Evolutionary conservation across 1,139 yeast species (phyloP).

Genomic region (Debaryomycetaceae sp.): DNA sequence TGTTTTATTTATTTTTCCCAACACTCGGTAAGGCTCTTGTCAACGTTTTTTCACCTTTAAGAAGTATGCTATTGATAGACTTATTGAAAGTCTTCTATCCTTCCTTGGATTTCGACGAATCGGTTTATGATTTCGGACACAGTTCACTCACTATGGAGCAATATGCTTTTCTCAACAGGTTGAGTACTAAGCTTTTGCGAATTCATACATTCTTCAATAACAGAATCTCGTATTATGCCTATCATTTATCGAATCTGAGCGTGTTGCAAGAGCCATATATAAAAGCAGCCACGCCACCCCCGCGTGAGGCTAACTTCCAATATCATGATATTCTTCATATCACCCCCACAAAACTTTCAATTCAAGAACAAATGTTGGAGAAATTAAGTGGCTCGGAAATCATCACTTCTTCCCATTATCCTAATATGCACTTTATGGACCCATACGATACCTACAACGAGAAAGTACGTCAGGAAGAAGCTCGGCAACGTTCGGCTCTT

Average conservation of each 20-base stretch:
- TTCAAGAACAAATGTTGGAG: conserved; percentile 20
- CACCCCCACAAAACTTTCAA: conserved; percentile 19
- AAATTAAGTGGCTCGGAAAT: conserved; percentile 15
- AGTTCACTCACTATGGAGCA: conserved; percentile 13
- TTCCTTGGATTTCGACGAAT: conserved; percentile 26
- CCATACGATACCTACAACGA: background rate
- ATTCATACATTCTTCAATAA: conserved; percentile 28
- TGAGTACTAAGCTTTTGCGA: conserved; percentile 21
- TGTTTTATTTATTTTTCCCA: conserved; percentile 31
- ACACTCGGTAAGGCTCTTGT: conserved; percentile 34
- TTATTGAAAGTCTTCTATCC: conserved; percentile 31
- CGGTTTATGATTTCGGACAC: conserved; percentile 18
- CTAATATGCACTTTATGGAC: conserved; percentile 8
- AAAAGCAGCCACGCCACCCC: conserved; percentile 4
- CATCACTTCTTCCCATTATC: conserved; percentile 20
- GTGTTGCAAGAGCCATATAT: conserved; percentile 22
- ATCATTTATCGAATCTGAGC: conserved; percentile 18
- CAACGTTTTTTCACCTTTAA: conserved; percentile 32
- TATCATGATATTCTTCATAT: conserved; percentile 22
- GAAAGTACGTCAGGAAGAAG: background rate
- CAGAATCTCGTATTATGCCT: conserved; percentile 25
- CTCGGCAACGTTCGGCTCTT: background rate
- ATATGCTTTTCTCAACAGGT: conserved; percentile 13
- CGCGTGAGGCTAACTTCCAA: background rate
- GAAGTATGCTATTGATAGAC: conserved; percentile 35